Base-by-base conservation (phyloP, 805 yeast species). In the Pichia kluyveri region DNA sequence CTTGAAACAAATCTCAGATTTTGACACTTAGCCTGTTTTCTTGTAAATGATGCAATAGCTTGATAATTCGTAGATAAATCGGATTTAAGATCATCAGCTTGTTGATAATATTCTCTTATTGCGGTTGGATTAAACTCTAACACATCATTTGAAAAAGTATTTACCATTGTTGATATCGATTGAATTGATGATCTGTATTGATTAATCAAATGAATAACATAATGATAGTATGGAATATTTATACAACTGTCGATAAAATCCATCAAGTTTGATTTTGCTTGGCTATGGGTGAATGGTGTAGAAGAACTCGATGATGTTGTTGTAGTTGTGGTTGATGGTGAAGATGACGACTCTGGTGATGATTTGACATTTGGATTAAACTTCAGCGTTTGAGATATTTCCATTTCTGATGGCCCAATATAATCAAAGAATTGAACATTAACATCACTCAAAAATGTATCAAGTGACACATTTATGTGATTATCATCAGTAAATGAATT, bases 401-500 rank as follows among this genome's bases (percentile, higher is more conserved):
- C 65, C 27, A 58, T 51, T 28, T 62, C 66, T 2, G 62, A 56
- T 4, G 66, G 65, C 0, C 63, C 64, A 27, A 63, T 56, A 31
- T 53, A 51, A 43, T 62, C 67, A 50, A 56, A 61, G 46, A 64
- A 64, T 27, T 59, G 61, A 17, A 63, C 65, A 38, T 59, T 59
- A 2, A 62, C 63, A 38, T 62, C 61, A 10, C 53, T 51, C 32
- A 64, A 49, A 42, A 64, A 64, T 5, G 54, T 51, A 8, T 58
- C 55, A 9, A 63, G 50, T 8, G 67, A 48, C 2, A 61, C 56
- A 38, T 61, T 61, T 5, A 57, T 50, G 41, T 62, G 61, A 30
- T 56, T 57, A 37, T 61, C 62, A 38, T 60, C 64, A 17, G 53
- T 56, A 14, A 51, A 45, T 2, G 54, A 52, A n/a, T 57, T 55